Conservation (phyloP, 1,139 yeast genomes). For the Hemisphaericaspora xylofermentans region DNA sequence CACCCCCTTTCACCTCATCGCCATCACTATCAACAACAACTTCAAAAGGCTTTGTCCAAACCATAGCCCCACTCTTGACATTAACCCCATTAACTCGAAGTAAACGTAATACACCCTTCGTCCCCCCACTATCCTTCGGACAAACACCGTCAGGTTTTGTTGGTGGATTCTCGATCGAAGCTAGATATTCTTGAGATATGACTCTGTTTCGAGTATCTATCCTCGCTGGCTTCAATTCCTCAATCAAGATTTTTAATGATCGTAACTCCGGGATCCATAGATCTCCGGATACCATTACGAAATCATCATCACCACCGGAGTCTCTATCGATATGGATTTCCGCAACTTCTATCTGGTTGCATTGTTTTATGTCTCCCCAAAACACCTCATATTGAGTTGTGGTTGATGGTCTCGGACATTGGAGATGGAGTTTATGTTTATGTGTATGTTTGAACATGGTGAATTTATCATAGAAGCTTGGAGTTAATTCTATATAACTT, state of each 20-base stretch:
- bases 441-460: slow-evolving; percentile 22
- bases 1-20: too few species aligned
- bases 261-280: slow-evolving; percentile 36
- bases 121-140: slow-evolving; percentile 3
- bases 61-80: slow-evolving; percentile 19
- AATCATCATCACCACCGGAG: slow-evolving; percentile 8
- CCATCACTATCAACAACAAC: too few species aligned
- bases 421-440: slow-evolving; percentile 16
- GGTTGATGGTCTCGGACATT: slow-evolving; percentile 28
- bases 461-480: slow-evolving; percentile 27
- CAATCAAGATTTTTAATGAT: slow-evolving; percentile 38
- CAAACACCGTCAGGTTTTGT: slow-evolving; percentile 9
- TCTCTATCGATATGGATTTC: slow-evolving; percentile 19
- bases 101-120: slow-evolving; percentile 24
- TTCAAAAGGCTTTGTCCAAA: slow-evolving; percentile 34
- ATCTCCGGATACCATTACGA: slow-evolving; percentile 20
- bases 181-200: slow-evolving; percentile 27
- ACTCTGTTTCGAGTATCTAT: slow-evolving; percentile 30
- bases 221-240: slow-evolving; percentile 30
- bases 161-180: slow-evolving; percentile 10
- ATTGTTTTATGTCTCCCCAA: slow-evolving; percentile 31
- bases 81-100: slow-evolving; percentile 36
- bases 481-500: slow-evolving; percentile 32
- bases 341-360: slow-evolving; percentile 25
- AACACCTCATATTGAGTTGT: slow-evolving; percentile 30